phyloP scores from a whole-genome alignment of 345 rosid genomes.

The Iberis pinnata region DNA sequence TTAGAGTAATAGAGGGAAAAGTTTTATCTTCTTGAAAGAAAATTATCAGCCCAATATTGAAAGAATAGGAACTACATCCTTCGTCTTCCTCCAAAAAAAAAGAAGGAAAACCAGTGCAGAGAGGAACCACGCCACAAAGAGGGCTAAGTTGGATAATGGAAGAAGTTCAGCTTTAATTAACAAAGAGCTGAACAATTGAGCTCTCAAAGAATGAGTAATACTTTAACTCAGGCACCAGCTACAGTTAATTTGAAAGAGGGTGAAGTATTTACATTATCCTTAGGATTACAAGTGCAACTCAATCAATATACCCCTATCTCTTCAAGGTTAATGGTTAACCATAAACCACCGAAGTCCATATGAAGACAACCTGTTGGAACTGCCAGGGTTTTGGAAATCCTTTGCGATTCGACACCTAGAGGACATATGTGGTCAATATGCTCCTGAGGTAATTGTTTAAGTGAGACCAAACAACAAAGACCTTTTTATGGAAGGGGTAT shows the following conservation, averaged over 20 bases:
- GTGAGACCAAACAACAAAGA: not conserved
- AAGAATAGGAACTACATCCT: not conserved
- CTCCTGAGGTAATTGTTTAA: not conserved
- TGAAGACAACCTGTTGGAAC: not conserved
- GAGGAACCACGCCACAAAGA: not conserved
- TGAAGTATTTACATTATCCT: too few relatives aligned
- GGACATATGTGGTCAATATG: not conserved
- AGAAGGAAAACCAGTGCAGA: not conserved
- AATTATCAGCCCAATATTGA: too few relatives aligned
- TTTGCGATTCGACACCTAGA: not conserved
- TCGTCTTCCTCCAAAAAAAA: too few relatives aligned
- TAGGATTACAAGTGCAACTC: too few relatives aligned
- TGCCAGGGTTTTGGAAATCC: not conserved
- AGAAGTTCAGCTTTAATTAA: too few relatives aligned
- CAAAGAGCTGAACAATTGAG: too few relatives aligned
- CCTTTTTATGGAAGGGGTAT: not conserved
- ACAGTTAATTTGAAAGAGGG: too few relatives aligned
- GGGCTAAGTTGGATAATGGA: not conserved
- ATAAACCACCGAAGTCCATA: not conserved
- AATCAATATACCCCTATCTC: not conserved
- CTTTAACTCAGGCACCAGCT: too few relatives aligned
- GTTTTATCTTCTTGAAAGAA: too few relatives aligned
- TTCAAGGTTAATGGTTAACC: not conserved
- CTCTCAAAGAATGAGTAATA: too few relatives aligned
- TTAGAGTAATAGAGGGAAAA: too few relatives aligned